Percentiles rank a stretch among this genome's conserved stretches.
Conservation (phyloP, 805 yeast genomes). For the Helenozyma rhizophorensis region DNA sequence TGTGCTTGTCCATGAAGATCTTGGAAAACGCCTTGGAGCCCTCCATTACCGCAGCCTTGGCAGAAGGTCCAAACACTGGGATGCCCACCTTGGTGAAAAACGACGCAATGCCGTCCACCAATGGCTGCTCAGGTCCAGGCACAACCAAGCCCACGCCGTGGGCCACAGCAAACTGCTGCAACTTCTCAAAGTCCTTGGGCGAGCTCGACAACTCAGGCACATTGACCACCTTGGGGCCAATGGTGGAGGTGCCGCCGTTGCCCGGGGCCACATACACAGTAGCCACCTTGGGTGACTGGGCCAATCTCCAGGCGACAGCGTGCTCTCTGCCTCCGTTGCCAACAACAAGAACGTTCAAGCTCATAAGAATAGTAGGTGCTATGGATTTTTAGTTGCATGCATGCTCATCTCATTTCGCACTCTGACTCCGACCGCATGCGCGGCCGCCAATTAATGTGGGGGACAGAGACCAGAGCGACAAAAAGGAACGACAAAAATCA, state of each 20-base stretch:
- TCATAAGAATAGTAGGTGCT: slow-evolving; percentile 6
- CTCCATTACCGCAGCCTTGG: slow-evolving; percentile 87
- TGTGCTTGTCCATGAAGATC: slow-evolving; percentile 86
- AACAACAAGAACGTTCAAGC: slow-evolving; percentile 56
- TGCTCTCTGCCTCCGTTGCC: slow-evolving; percentile 99
- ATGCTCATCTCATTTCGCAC: no score
- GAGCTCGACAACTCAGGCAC: slow-evolving; percentile 61
- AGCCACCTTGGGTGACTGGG: slow-evolving; percentile 69
- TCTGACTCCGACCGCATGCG: no score
- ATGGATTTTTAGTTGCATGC: no score
- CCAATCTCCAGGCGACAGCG: slow-evolving; percentile 87
- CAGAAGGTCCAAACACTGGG: slow-evolving; percentile 96
- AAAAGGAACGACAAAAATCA: no score
- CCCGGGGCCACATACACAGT: slow-evolving; percentile 93
- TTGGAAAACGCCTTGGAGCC: slow-evolving; percentile 95
- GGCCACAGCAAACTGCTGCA: slow-evolving; percentile 71
- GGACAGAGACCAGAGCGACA: no score
- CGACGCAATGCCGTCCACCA: slow-evolving; percentile 86
- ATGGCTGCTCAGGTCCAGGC: slow-evolving; percentile 99
- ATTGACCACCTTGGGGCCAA: slow-evolving; percentile 56
- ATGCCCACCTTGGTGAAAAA: slow-evolving; percentile 77
- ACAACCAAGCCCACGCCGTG: slow-evolving; percentile 69
- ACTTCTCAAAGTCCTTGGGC: slow-evolving; percentile 60
- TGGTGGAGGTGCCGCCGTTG: slow-evolving; percentile 79
- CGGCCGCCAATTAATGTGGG: no score